Conservation (phyloP, 139 green algal species). For the Asterochloris sp. region DNA sequence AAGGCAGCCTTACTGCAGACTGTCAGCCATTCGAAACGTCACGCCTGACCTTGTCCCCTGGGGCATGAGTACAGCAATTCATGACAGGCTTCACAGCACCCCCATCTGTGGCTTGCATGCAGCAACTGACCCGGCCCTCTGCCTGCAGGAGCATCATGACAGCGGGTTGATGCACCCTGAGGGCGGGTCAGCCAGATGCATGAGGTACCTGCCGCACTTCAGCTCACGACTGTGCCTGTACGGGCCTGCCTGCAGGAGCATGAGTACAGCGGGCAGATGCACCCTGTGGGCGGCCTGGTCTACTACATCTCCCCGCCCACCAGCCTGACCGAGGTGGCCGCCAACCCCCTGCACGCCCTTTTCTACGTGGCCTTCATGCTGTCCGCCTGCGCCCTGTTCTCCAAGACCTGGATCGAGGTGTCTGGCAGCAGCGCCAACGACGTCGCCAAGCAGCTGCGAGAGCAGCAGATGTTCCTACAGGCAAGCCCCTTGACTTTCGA, state of each 20-base stretch:
- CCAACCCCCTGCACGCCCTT: conserved; percentile 93
- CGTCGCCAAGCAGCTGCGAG: conserved; percentile 97
- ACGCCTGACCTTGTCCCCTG: too few species aligned
- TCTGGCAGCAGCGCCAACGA: conserved; percentile 89
- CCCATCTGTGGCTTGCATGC: too few species aligned
- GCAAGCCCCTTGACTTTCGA: conserved; percentile 11
- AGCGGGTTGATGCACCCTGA: too few species aligned
- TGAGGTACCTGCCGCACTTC: too few species aligned
- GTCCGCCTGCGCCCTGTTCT: conserved; percentile 96
- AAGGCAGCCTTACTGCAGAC: too few species aligned
- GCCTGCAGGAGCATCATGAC: too few species aligned
- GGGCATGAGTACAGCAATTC: too few species aligned
- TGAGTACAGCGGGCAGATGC: conserved; percentile 77
- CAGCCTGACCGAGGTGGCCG: conserved; percentile 79
- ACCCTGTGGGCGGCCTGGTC: conserved; percentile 93
- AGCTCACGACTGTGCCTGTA: too few species aligned
- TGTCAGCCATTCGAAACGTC: too few species aligned
- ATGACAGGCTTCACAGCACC: too few species aligned
- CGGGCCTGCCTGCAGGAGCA: conserved; percentile 28
- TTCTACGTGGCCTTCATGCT: conserved; percentile 99
- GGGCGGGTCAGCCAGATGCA: too few species aligned
- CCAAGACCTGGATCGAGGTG: conserved; percentile 99
- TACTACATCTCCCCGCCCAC: conserved; percentile 97
- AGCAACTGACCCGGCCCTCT: too few species aligned
- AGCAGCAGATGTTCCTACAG: conserved; percentile 95